A percentile compares a stretch with the other conserved stretches of the same genome.
Conservation (phyloP, 768 basidiomycete species). For the Lactifluus hygrophoroides region DNA sequence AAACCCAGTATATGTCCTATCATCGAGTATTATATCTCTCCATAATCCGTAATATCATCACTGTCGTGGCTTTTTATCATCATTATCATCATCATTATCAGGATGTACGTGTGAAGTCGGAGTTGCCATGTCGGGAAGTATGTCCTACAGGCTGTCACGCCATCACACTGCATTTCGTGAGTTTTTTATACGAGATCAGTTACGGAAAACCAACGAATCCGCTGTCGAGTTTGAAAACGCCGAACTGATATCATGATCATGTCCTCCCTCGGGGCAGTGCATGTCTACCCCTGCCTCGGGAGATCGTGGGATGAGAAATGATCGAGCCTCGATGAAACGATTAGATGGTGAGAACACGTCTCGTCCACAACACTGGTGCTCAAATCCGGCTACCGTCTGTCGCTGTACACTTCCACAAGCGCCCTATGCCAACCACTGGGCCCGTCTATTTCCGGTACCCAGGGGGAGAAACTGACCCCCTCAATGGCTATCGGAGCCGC, state of each 20-base stretch:
- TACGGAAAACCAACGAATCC: neutral
- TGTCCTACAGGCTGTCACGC: neutral
- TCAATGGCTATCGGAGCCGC: neutral
- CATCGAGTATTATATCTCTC: conserved; percentile 4
- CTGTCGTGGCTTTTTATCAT: neutral
- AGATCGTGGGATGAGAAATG: conserved; percentile 10
- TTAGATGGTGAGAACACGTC: conserved; percentile 5
- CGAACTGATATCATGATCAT: neutral
- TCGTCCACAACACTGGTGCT: neutral
- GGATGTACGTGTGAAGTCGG: conserved; percentile 6
- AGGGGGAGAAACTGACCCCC: neutral
- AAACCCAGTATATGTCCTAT: conserved; percentile 13
- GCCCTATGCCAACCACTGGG: neutral
- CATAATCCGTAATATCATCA: conserved; percentile 14
- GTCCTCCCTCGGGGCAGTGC: neutral
- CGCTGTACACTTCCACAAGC: conserved; percentile 1
- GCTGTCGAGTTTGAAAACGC: neutral
- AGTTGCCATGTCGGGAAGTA: neutral
- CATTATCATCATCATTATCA: too few relatives aligned
- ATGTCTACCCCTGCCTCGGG: neutral
- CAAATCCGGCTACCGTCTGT: neutral
- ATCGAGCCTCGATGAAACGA: conserved; percentile 5
- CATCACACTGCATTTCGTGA: conserved; percentile 4
- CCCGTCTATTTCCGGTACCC: conserved; percentile 7
- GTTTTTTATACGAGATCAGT: neutral